Conservation (phyloP, 2,329 filamentous ascomycete species). For the Stagonosporopsis vannaccii region DNA sequence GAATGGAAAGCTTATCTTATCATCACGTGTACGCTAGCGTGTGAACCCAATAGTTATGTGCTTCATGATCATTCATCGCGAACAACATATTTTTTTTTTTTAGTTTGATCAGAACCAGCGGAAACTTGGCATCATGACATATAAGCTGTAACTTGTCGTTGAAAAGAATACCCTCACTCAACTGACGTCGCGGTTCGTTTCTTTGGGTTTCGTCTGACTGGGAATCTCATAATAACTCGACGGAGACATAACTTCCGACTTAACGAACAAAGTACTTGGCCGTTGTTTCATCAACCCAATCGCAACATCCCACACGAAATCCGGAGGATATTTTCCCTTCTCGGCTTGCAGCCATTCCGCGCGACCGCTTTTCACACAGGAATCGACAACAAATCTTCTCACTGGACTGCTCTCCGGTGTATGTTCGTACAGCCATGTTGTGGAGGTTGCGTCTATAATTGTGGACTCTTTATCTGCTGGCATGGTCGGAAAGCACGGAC, state of each 20-base stretch:
- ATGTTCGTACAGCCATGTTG: background rate
- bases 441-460: background rate
- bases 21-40: conserved; percentile 31
- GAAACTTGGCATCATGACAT: too few species aligned
- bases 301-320: background rate
- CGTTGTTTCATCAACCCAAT: background rate
- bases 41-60: too few species aligned
- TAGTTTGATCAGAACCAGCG: too few species aligned
- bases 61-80: too few species aligned
- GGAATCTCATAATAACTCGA: background rate
- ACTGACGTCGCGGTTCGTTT: background rate
- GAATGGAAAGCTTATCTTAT: conserved; percentile 38
- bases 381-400: background rate
- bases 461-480: background rate
- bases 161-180: background rate
- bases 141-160: background rate
- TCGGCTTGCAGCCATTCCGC: background rate
- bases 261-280: background rate
- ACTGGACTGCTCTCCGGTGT: background rate
- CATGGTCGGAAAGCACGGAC: background rate
- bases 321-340: background rate
- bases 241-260: background rate
- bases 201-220: background rate
- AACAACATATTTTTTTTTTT: too few species aligned
- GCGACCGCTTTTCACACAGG: background rate